Conservation (phyloP, 2,329 filamentous ascomycete species). For the Macrophomina pseudophaseolina region DNA sequence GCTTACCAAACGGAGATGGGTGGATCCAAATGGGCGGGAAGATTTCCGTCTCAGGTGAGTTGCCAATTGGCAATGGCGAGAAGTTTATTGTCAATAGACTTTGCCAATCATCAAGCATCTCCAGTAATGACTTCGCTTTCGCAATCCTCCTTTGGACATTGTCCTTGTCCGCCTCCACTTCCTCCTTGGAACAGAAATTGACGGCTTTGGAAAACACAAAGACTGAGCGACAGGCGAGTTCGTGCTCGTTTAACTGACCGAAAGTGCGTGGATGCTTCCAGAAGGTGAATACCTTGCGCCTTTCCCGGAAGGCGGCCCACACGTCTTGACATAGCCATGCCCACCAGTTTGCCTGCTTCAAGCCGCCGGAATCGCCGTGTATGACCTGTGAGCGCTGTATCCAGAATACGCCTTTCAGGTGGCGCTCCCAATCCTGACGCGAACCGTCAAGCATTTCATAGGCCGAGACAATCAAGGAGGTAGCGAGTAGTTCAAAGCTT, state of each 20-base stretch:
- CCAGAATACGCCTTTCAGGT: conserved; percentile 69
- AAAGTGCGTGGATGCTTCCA: conserved; percentile 61
- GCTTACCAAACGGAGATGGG: conserved; percentile 50
- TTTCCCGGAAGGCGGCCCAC: conserved; percentile 67
- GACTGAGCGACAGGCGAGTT: conserved; percentile 59
- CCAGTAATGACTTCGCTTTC: conserved; percentile 52
- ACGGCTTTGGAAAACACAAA: conserved; percentile 63
- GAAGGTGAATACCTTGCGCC: conserved; percentile 61
- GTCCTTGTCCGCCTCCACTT: conserved; percentile 49
- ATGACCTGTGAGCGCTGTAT: conserved; percentile 68
- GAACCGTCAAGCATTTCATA: conserved; percentile 69
- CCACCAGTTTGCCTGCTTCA: conserved; percentile 68
- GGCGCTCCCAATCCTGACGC: conserved; percentile 63
- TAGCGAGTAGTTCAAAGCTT: conserved; percentile 63
- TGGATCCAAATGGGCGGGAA: conserved; percentile 59
- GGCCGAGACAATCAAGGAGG: conserved; percentile 64
- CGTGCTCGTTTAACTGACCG: conserved; percentile 55
- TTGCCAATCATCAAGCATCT: conserved; percentile 59
- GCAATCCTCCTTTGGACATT: conserved; percentile 50
- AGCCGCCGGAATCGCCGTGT: conserved; percentile 62
- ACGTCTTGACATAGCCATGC: conserved; percentile 69
- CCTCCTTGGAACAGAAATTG: conserved; percentile 63
- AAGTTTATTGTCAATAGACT: conserved; percentile 50
- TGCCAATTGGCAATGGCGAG: conserved; percentile 44
- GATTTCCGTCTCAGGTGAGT: conserved; percentile 23